Percentiles rank a stretch among this genome's conserved stretches.
Conservation (phyloP, 257 asterid species). For the Cruciata laevipes region DNA sequence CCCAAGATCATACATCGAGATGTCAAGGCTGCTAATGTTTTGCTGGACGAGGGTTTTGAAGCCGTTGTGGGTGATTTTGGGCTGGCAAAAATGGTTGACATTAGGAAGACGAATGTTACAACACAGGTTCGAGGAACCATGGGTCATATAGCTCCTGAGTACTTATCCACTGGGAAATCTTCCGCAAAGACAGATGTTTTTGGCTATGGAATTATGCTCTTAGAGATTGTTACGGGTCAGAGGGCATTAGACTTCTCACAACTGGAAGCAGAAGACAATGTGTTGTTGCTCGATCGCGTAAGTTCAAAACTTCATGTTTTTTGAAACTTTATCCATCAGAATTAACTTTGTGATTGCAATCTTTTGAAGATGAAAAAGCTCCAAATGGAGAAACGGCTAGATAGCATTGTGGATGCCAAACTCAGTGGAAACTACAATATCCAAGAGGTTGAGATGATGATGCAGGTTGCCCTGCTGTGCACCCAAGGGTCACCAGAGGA, state of each 20-base stretch:
- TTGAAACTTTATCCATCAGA: too few relatives aligned
- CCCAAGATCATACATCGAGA: slow-evolving; percentile 96
- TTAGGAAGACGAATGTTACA: slow-evolving; percentile 81
- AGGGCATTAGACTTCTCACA: slow-evolving; percentile 96
- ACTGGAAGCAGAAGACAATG: slow-evolving; percentile 95
- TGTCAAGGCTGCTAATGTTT: slow-evolving; percentile 96
- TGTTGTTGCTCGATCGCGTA: slow-evolving; percentile 87
- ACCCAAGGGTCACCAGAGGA: slow-evolving; percentile 86
- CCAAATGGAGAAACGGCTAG: slow-evolving; percentile 67
- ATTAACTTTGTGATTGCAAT: not conserved
- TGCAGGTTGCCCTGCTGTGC: slow-evolving; percentile 85
- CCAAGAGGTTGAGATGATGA: slow-evolving; percentile 89
- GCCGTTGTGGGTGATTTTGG: slow-evolving; percentile 99
- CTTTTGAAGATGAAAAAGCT: slow-evolving; percentile 64
- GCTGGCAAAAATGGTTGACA: slow-evolving; percentile 87
- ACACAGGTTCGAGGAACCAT: slow-evolving; percentile 98
- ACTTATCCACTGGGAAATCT: slow-evolving; percentile 91
- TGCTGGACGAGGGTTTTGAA: slow-evolving; percentile 84
- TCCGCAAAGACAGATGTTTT: slow-evolving; percentile 92
- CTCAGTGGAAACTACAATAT: slow-evolving; percentile 41
- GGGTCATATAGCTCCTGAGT: slow-evolving; percentile 99
- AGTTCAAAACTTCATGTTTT: slow-evolving; percentile 24
- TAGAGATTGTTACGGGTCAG: slow-evolving; percentile 93
- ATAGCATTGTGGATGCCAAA: slow-evolving; percentile 78
- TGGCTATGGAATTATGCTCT: slow-evolving; percentile 92